Percentiles rank a stretch among this genome's conserved stretches.
phyloP scores from a whole-genome alignment of 805 yeast species.

The Teunomyces aglyptinius region DNA sequence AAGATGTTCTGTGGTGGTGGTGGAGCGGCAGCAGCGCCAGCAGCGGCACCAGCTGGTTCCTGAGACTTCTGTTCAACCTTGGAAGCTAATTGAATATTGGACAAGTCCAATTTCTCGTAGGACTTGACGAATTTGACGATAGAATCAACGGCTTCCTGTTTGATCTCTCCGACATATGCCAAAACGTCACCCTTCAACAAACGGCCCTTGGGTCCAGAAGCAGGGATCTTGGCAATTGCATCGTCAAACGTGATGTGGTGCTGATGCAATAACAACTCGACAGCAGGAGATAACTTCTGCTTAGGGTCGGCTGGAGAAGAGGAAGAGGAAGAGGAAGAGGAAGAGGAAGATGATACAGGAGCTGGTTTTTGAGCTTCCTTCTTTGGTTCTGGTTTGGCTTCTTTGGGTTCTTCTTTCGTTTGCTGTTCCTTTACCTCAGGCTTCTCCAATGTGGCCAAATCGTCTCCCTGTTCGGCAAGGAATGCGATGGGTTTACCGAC shows the following conservation, averaged over 20 bases:
- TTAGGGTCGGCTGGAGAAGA: conserved; percentile 54
- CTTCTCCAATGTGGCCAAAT: conserved; percentile 57
- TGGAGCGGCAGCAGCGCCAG: conserved; percentile 12
- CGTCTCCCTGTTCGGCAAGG: conserved; percentile 86
- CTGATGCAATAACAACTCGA: conserved; percentile 57
- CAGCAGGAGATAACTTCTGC: conserved; percentile 79
- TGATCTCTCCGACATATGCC: conserved; percentile 74
- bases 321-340: conserved; percentile 1
- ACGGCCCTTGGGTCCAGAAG: conserved; percentile 89
- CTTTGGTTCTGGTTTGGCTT: conserved; percentile 11
- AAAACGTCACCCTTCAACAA: conserved; percentile 88
- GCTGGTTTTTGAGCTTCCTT: conserved; percentile 7
- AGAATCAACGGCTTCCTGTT: conserved; percentile 49
- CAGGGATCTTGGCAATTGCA: conserved; percentile 68
- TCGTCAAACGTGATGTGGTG: conserved; percentile 65
- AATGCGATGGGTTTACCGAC: conserved; percentile 92
- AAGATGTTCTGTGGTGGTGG: conserved; percentile 32
- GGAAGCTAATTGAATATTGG: conserved; percentile 55
- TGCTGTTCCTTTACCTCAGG: conserved; percentile 45
- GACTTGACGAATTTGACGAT: conserved; percentile 57
- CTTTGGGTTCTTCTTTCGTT: conserved; percentile 18
- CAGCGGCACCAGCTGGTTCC: conserved; percentile 13
- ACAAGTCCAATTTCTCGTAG: conserved; percentile 65
- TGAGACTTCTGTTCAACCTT: conserved; percentile 21
- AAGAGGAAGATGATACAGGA: not conserved